Evolutionary conservation across 805 yeast genomes (phyloP), one percentile per base, ranked within the genome.

Genomic region (Zygosaccharomyces kombuchaensis): DNA sequence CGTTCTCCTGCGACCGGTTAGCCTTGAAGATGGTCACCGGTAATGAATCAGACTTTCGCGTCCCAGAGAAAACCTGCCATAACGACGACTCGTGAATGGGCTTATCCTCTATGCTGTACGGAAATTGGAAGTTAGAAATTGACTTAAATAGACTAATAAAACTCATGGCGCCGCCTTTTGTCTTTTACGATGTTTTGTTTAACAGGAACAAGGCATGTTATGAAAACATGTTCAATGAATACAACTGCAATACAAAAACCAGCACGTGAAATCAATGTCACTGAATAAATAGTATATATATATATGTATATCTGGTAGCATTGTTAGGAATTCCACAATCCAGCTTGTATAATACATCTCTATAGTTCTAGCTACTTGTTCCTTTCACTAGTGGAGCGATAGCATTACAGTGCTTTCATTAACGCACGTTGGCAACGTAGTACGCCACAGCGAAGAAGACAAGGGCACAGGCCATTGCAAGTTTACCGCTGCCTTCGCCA

Each of bases 381-480:
- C 25, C 32, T n/a, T 13, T 29, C 14, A 7, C 21, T 7, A 29
- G 32, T 16, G 23, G 25, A 12, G 35, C 8, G n/a, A 8, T 29
- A 32, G 43, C 34, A 34, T 34, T 19, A 9, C 16, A 32, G 27
- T 5, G 21, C 3, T 8, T 17, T 23, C 22, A 30, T 36, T 43
- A 48, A 12, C 40, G 34, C 27, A 22, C 43, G 41, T 48, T 48
- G 25, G 52, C 52, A 26, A 57, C 54, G 47, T 55, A 62, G 54
- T 55, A 57, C 21, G 66, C 62, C 19, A 59, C 46, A 30, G 52
- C 52, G 21, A 62, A 56, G 49, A 62, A 59, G 25, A 59, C 54
- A 31, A 55, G 93, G 58, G 89, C 82, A 2, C 96, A 88, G 35
- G 84, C 81, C 30, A 90, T 60, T 52, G 81, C 87, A 83, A 95